phyloP scores from a whole-genome alignment of 768 basidiomycete species.

The Auriscalpium microsporum region DNA sequence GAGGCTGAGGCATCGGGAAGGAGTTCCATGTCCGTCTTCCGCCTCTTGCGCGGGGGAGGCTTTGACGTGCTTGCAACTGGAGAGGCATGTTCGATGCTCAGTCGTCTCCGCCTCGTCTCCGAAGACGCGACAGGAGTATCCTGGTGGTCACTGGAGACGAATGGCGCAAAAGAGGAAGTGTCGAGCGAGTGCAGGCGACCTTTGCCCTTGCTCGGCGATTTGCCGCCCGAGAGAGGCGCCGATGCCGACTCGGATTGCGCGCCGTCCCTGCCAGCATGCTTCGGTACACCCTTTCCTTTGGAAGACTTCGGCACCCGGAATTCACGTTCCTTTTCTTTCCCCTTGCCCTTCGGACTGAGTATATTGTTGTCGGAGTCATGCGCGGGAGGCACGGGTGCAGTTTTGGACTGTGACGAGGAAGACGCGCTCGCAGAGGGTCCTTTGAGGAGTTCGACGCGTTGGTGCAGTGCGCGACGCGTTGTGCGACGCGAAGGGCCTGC shows the following conservation, averaged over 20 bases:
- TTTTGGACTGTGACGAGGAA: conserved; percentile 8
- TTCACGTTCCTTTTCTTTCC: conserved; percentile 23
- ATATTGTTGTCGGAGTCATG: conserved; percentile 24
- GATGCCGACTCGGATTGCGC: not conserved
- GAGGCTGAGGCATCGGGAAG: not conserved
- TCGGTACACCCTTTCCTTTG: conserved; percentile 3
- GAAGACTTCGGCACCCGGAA: not conserved
- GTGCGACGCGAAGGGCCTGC: conserved; percentile 42
- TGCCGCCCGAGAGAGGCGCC: not conserved
- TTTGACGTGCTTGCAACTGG: not conserved
- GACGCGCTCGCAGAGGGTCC: conserved; percentile 19
- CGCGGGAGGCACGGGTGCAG: not conserved
- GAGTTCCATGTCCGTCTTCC: conserved; percentile 6
- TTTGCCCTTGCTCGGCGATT: not conserved
- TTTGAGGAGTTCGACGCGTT: conserved; percentile 39
- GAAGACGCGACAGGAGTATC: too few relatives aligned
- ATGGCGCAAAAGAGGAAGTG: too few relatives aligned
- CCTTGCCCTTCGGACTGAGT: conserved; percentile 20
- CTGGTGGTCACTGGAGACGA: too few relatives aligned
- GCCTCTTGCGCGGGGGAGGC: conserved; percentile 10
- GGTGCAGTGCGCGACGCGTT: conserved; percentile 52
- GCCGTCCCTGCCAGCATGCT: not conserved
- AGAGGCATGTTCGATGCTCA: too few relatives aligned
- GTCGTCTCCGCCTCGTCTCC: too few relatives aligned
- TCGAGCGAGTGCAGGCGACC: too few relatives aligned